These are phyloP conservation scores for Haplosporangium gracile DNA, from an alignment of 192 early-diverging fungal species.

Conservation along the genomic window DNA sequence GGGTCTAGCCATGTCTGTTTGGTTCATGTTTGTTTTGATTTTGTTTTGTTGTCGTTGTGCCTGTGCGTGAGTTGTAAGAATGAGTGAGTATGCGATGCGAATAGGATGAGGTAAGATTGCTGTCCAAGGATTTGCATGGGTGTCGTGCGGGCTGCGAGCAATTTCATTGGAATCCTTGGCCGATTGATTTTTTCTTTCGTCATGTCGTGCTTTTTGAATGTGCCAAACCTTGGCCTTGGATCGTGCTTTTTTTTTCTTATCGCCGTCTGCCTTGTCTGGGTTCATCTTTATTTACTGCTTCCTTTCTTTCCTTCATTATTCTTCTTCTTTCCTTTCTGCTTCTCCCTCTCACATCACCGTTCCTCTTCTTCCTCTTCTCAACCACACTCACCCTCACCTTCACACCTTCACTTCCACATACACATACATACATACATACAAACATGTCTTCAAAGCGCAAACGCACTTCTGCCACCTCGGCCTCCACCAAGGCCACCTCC, in stretches of 20 bases:
- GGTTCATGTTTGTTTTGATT: neutral
- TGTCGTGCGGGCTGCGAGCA: neutral
- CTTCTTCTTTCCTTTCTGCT: neutral
- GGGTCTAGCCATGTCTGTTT: neutral
- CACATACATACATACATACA: neutral
- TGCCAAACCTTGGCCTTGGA: neutral
- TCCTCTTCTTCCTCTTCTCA: neutral
- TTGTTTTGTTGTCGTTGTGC: neutral
- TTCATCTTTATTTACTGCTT: neutral
- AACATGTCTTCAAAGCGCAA: conserved; percentile 48
- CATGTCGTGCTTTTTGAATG: neutral
- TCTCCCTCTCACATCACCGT: conserved; percentile 5
- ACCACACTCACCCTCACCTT: neutral
- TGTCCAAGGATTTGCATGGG: neutral
- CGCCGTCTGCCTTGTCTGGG: neutral
- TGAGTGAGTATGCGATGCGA: neutral
- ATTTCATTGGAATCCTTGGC: neutral
- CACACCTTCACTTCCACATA: too few relatives aligned
- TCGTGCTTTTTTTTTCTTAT: neutral
- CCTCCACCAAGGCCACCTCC: conserved; percentile 17
- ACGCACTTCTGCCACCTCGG: conserved; percentile 26
- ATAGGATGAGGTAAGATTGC: neutral
- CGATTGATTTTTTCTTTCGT: neutral
- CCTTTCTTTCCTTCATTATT: too few relatives aligned
- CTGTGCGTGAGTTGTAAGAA: neutral